phyloP scores from a whole-genome alignment of 164 flowering plant species.

The Stephania yunnanensis region DNA sequence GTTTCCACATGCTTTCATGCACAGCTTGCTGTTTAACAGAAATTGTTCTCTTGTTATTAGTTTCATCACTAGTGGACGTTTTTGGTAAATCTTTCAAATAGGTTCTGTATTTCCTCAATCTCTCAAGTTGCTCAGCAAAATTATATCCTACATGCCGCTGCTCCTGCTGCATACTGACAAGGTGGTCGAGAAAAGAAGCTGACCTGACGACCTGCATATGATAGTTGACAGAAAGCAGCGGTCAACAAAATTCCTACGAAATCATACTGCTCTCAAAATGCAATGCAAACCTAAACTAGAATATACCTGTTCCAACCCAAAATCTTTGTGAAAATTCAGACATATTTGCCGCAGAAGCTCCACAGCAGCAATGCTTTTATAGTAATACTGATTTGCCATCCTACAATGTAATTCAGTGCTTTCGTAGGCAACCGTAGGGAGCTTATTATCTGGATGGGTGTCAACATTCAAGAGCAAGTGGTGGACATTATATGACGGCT shows the following conservation, averaged over 20 bases:
- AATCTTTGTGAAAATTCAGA: slow-evolving; percentile 62
- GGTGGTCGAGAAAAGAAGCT: slow-evolving; percentile 60
- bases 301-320: slow-evolving; percentile 61
- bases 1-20: slow-evolving; percentile 74
- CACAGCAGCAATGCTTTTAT: slow-evolving; percentile 61
- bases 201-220: slow-evolving; percentile 46
- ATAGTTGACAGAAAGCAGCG: not conserved
- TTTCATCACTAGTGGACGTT: slow-evolving; percentile 13
- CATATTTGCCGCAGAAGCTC: slow-evolving; percentile 45
- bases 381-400: slow-evolving; percentile 56
- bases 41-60: slow-evolving; percentile 18
- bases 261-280: not conserved
- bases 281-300: not conserved
- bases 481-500: slow-evolving; percentile 54
- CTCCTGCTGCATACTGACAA: slow-evolving; percentile 58
- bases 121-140: slow-evolving; percentile 37
- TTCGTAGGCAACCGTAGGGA: slow-evolving; percentile 3
- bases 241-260: not conserved
- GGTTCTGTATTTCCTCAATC: slow-evolving; percentile 29
- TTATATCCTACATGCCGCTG: slow-evolving; percentile 56
- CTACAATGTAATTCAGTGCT: slow-evolving; percentile 42
- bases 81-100: slow-evolving; percentile 33
- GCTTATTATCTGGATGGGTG: not conserved
- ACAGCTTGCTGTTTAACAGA: slow-evolving; percentile 37
- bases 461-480: slow-evolving; percentile 33